These are phyloP conservation scores for Microcera coccophila DNA, from an alignment of 2,329 filamentous ascomycete genomes.

Conservation along the genomic window DNA sequence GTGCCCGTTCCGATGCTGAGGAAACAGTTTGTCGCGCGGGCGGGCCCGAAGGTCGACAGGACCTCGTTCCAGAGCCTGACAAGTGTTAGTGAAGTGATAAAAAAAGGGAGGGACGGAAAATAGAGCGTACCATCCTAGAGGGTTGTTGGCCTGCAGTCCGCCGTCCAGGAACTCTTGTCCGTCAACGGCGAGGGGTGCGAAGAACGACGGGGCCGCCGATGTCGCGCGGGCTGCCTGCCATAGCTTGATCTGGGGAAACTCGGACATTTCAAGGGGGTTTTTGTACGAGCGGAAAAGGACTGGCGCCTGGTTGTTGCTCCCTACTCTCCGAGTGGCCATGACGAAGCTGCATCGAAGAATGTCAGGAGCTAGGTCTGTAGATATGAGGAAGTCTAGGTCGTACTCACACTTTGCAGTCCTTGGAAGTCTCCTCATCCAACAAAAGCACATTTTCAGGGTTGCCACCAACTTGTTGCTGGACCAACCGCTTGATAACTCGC, in stretches of 20 bases:
- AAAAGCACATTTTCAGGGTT: too few relatives aligned
- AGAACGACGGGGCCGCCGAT: constrained; percentile 7
- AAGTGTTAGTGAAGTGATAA: too few relatives aligned
- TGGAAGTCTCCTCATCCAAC: too few relatives aligned
- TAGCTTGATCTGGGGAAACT: constrained; percentile 6
- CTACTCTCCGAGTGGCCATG: constrained; percentile 1
- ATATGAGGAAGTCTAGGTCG: too few relatives aligned
- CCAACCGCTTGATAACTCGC: too few relatives aligned
- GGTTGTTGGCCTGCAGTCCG: too few relatives aligned
- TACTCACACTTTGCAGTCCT: too few relatives aligned
- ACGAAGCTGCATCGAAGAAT: too few relatives aligned
- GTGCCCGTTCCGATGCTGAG: constrained; percentile 13
- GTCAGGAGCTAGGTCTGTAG: too few relatives aligned
- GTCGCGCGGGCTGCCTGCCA: constrained; percentile 10
- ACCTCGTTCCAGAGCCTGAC: constrained; percentile 13
- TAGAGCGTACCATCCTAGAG: too few relatives aligned
- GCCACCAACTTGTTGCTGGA: too few relatives aligned
- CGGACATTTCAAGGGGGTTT: constrained; percentile 5
- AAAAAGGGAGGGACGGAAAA: too few relatives aligned
- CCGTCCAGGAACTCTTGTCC: constrained; percentile 8
- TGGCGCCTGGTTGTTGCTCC: constrained; percentile 4
- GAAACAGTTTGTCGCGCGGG: constrained; percentile 11
- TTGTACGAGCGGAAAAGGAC: constrained; percentile 9
- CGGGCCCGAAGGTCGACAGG: constrained; percentile 7
- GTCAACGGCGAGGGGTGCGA: constrained; percentile 3